Base-by-base conservation (phyloP, 2,329 filamentous ascomycete genomes). In the Paracoccidioides lutzii region DNA sequence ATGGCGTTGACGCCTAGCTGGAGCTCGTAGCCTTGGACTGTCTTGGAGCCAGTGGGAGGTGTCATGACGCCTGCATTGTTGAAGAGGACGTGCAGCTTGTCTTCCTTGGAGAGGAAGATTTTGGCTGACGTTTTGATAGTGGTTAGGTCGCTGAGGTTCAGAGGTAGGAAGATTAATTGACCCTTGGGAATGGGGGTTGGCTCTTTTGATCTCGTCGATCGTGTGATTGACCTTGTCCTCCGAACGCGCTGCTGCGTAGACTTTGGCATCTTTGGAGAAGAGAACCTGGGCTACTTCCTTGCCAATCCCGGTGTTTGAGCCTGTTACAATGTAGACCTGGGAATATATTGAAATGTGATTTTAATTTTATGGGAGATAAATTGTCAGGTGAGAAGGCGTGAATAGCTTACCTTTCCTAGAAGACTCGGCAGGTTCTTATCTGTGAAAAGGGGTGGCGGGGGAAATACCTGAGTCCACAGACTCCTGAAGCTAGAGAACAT, bases 181-280 rank as follows among this genome's bases (percentile, higher is more conserved):
- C 74, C 73, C 38, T 58, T 65, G 1, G 1, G 69, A 70, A 4
- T 56, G 50, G 0, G 60, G 56, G 1, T 59, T 54, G 15, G 49
- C 15, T 2, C 62, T 62, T 4, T 61, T 62, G 59, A 78, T 74
- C 5, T 65, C 61, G 4, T 62, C 57, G 53, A 78, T 76, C 4
- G 73, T 72, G 6, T 54, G 60, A 14, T 59, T 58, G 1, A 70
- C 68, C 59, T 75, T 76, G 4, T 66, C 62, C 52, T 69, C 63
- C 1, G 69, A 71, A 28, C 75, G 71, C 2, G 69, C 73, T 10
- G 71, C 69, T 22, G 76, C 60, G 60, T 75, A 77, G 41, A 77
- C 71, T 52, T 68, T 75, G 38, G 70, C 75, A 57, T 72, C 70
- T 40, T 70, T 66, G 32, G 61, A 59, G 61, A 73, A 75, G 41